phyloP scores from a whole-genome alignment of 805 yeast genomes.

The Lipomyces kockii region DNA sequence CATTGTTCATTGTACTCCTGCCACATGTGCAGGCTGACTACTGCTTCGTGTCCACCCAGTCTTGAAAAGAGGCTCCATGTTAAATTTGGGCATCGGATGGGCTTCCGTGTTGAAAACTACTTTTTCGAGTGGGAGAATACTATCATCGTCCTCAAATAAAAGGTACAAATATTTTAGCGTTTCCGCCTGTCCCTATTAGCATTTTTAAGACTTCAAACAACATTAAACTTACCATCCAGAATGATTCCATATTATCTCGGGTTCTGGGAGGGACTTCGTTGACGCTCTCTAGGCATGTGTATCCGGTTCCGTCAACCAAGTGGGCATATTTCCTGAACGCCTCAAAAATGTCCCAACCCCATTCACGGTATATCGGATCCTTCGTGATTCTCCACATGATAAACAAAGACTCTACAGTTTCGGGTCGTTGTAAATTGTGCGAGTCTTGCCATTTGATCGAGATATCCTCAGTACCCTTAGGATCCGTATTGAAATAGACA shows the following conservation, averaged over 20 bases:
- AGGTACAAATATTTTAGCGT: conserved; percentile 84
- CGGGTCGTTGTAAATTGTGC: conserved; percentile 91
- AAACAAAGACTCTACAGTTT: conserved; percentile 87
- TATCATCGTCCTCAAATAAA: conserved; percentile 71
- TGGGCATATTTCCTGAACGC: conserved; percentile 66
- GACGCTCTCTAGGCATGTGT: conserved; percentile 70
- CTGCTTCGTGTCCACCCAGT: conserved; percentile 31
- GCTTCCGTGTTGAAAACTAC: conserved; percentile 91
- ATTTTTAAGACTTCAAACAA: not conserved
- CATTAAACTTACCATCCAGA: conserved; percentile 62
- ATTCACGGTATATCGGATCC: conserved; percentile 70
- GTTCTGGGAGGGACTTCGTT: conserved; percentile 56
- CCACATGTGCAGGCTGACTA: not conserved
- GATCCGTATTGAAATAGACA: conserved; percentile 74
- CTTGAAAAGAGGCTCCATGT: conserved; percentile 25
- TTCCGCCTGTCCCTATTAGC: conserved; percentile 56
- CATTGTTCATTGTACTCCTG: not conserved
- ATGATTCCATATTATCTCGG: conserved; percentile 82
- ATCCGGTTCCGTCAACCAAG: conserved; percentile 53
- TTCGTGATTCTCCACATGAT: conserved; percentile 78
- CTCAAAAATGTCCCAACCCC: conserved; percentile 87
- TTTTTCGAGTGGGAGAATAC: conserved; percentile 65
- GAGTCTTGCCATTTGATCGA: conserved; percentile 69
- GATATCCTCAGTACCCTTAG: conserved; percentile 58
- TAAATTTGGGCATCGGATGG: conserved; percentile 75